Conservation (phyloP, 176 grass and related monocot genomes). For the Luzula sylvatica region DNA sequence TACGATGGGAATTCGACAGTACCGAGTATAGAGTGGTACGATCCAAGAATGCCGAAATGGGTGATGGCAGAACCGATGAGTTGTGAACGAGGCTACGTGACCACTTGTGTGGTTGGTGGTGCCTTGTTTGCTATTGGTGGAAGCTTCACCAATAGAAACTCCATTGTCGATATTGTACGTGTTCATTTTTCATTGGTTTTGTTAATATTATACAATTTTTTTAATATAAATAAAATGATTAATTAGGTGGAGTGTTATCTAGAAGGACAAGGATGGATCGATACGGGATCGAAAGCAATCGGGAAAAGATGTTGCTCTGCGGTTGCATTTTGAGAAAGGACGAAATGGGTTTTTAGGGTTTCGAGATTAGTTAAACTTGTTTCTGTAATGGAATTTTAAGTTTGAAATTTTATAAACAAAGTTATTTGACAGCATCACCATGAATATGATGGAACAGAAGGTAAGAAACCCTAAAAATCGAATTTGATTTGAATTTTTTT, state of each 20-base stretch:
- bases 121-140: slow-evolving; percentile 59
- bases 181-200: neutral
- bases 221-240: neutral
- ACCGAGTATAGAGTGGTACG: slow-evolving; percentile 46
- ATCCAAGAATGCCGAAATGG: slow-evolving; percentile 60
- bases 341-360: too few relatives aligned
- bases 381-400: too few relatives aligned
- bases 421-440: too few relatives aligned
- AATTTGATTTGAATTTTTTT: too few relatives aligned
- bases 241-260: slow-evolving; percentile 62
- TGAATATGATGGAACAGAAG: too few relatives aligned
- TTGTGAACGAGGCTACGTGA: slow-evolving; percentile 52
- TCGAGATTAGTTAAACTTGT: too few relatives aligned
- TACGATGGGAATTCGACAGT: slow-evolving; percentile 39
- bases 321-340: slow-evolving; percentile 21
- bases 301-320: slow-evolving; percentile 49
- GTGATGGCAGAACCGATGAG: slow-evolving; percentile 51
- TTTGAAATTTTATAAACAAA: too few relatives aligned
- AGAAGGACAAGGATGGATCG: slow-evolving; percentile 50
- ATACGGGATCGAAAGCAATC: slow-evolving; percentile 35
- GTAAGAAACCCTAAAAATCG: too few relatives aligned
- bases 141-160: slow-evolving; percentile 27
- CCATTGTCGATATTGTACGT: slow-evolving; percentile 71
- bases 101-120: slow-evolving; percentile 45
- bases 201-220: neutral